These are phyloP conservation scores for Viola pubescens DNA, from an alignment of 441 rosid species.

Conservation along the genomic window DNA sequence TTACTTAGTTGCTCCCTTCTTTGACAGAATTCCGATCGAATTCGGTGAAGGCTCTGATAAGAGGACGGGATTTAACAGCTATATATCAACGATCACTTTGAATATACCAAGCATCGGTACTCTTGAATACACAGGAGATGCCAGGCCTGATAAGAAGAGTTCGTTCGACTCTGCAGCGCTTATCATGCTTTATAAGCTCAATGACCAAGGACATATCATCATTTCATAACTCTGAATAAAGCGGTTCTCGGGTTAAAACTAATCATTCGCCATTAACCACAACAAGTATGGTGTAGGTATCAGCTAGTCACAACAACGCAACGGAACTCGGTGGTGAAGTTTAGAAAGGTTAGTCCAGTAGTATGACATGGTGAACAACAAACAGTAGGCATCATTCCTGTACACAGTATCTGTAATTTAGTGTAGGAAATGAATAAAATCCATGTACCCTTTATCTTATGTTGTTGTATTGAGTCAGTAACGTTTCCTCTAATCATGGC, in stretches of 20 bases:
- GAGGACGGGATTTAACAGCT: conserved; percentile 44
- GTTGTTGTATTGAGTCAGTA: too few species aligned
- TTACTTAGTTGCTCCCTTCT: background rate
- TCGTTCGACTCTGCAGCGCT: conserved; percentile 78
- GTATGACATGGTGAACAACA: too few species aligned
- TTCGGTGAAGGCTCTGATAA: conserved; percentile 37
- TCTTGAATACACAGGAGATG: conserved; percentile 48
- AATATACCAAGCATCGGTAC: conserved; percentile 40
- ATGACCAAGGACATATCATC: conserved; percentile 39
- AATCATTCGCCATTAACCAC: background rate
- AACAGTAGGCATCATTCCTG: too few species aligned
- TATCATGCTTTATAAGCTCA: conserved; percentile 49
- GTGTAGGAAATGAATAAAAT: too few species aligned
- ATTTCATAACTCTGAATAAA: conserved; percentile 16
- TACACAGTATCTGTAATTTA: too few species aligned
- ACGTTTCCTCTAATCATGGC: too few species aligned
- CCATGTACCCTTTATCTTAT: too few species aligned
- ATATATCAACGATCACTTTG: conserved; percentile 42
- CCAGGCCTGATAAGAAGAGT: conserved; percentile 78
- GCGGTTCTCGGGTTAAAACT: background rate
- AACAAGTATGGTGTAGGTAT: too few species aligned
- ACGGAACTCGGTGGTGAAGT: too few species aligned
- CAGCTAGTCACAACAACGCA: too few species aligned
- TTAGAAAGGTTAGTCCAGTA: too few species aligned
- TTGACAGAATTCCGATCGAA: conserved; percentile 40